Conservation (phyloP, 169 alveolate genomes). For the Eimeria brunetti region DNA sequence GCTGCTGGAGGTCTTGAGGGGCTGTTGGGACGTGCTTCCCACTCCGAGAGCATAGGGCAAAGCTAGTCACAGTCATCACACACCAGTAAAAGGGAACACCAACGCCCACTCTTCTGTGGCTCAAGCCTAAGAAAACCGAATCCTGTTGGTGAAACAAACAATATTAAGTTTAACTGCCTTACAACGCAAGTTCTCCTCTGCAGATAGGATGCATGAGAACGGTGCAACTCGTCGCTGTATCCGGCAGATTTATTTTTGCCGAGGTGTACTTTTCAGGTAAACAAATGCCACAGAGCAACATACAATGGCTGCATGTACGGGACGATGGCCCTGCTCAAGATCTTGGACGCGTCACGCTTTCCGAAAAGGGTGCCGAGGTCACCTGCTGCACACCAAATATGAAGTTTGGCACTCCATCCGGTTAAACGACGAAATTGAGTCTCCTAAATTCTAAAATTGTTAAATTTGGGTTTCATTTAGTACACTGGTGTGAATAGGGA, state of each 20-base stretch:
- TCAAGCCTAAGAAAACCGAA: background rate
- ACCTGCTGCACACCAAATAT: background rate
- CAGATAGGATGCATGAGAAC: background rate
- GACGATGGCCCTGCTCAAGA: slow-evolving; percentile 1
- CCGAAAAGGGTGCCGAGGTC: background rate
- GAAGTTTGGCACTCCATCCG: background rate
- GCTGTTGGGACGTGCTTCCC: background rate
- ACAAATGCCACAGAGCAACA: background rate
- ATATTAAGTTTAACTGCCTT: background rate
- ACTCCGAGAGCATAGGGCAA: background rate
- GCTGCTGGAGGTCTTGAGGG: background rate
- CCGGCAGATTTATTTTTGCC: background rate
- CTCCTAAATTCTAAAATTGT: background rate
- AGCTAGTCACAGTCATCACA: background rate
- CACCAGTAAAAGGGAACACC: background rate
- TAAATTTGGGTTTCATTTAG: background rate
- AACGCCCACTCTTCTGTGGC: background rate
- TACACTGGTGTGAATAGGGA: background rate
- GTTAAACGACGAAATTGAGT: background rate
- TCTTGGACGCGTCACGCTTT: background rate
- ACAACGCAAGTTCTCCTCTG: background rate
- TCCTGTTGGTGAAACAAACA: background rate
- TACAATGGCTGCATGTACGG: background rate
- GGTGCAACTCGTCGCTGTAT: background rate
- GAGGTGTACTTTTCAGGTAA: background rate